Evolutionary conservation across 257 asterid species (phyloP).

Genomic region (Misopates orontium): DNA sequence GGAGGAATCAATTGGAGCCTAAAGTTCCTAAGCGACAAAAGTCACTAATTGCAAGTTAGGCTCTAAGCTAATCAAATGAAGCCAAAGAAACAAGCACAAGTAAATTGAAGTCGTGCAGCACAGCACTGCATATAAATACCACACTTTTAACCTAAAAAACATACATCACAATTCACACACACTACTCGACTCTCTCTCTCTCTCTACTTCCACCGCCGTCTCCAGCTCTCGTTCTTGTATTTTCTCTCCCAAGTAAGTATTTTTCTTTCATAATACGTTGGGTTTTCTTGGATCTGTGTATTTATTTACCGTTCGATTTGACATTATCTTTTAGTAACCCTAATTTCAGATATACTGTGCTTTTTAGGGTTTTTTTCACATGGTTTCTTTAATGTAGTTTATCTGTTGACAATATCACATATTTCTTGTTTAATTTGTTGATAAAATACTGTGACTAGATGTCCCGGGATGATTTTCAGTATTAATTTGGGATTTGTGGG

Average conservation of each 20-base stretch:
- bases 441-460: not conserved
- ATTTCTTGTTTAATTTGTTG: too few species aligned
- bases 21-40: too few species aligned
- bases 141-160: slow-evolving; percentile 6
- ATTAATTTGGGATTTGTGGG: not conserved
- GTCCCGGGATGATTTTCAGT: not conserved
- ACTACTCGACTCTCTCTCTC: not conserved
- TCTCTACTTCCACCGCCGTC: slow-evolving; percentile 9
- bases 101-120: too few species aligned
- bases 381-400: too few species aligned
- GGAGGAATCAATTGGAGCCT: too few species aligned
- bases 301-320: not conserved
- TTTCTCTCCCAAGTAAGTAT: not conserved
- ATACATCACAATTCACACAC: not conserved
- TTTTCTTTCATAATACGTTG: not conserved
- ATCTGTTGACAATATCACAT: too few species aligned
- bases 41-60: too few species aligned
- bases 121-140: too few species aligned
- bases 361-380: not conserved
- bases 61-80: too few species aligned
- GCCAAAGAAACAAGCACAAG: too few species aligned
- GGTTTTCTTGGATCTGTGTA: slow-evolving; percentile 15
- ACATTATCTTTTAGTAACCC: not conserved
- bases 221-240: not conserved
- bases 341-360: not conserved